Conservation (phyloP, 2,329 filamentous ascomycete genomes). For the Fusarium pseudograminearum region DNA sequence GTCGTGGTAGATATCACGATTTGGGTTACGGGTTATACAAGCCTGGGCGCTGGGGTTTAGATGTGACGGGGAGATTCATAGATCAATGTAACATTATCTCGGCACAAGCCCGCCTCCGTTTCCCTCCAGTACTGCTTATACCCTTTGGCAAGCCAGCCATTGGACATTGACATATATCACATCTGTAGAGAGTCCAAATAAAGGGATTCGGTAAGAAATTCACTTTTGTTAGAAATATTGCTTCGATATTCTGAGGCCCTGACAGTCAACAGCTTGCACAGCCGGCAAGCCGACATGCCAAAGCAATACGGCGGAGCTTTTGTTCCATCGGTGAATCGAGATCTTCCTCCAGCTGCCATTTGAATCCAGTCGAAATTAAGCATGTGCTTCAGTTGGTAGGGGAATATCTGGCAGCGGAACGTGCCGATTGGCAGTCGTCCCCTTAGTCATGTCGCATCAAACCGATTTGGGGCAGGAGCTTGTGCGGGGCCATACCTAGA, state of each 20-base stretch:
- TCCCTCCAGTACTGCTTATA: not conserved
- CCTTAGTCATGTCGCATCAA: slow-evolving; percentile 31
- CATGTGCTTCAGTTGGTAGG: slow-evolving; percentile 24
- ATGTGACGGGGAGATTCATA: slow-evolving; percentile 39
- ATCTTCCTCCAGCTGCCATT: slow-evolving; percentile 12
- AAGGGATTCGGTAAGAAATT: not conserved
- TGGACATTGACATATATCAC: not conserved
- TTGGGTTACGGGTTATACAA: slow-evolving; percentile 26
- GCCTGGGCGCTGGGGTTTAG: slow-evolving; percentile 38
- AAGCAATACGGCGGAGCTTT: slow-evolving; percentile 33
- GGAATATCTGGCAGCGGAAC: slow-evolving; percentile 20
- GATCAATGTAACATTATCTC: slow-evolving; percentile 48
- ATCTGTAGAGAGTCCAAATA: not conserved
- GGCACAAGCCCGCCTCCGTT: slow-evolving; percentile 10
- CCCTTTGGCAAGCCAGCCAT: not conserved
- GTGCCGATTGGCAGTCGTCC: not conserved
- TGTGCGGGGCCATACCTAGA: slow-evolving; percentile 34
- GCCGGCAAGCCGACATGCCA: not conserved
- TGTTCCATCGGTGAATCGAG: slow-evolving; percentile 38
- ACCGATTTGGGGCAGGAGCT: slow-evolving; percentile 43
- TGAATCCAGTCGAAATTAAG: slow-evolving; percentile 14
- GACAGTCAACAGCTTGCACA: not conserved
- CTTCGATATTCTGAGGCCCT: not conserved
- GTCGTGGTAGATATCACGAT: slow-evolving; percentile 18
- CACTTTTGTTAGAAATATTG: too few relatives aligned